phyloP scores from a whole-genome alignment of 106 monocot species.

The Gastrodia elata region DNA sequence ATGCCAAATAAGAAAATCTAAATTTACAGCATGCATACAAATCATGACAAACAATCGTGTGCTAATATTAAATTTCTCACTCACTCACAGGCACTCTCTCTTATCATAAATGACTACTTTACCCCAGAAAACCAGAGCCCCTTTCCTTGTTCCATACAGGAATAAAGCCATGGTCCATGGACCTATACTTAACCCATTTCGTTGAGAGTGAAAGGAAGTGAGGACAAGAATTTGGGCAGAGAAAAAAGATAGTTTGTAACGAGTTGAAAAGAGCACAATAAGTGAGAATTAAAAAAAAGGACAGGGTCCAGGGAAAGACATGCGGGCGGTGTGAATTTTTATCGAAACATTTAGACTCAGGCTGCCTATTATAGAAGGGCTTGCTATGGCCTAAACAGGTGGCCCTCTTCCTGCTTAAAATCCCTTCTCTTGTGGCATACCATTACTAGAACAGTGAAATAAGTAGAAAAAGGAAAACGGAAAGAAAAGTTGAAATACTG shows the following conservation, averaged over 20 bases:
- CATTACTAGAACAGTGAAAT: neutral
- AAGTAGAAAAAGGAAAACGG: neutral
- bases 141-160: too few relatives aligned
- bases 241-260: neutral
- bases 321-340: neutral
- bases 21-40: too few relatives aligned
- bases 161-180: neutral
- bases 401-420: neutral
- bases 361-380: neutral
- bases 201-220: neutral
- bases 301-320: neutral
- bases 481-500: neutral
- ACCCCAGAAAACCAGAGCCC: too few relatives aligned
- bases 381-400: neutral
- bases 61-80: too few relatives aligned
- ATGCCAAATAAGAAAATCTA: too few relatives aligned
- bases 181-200: neutral
- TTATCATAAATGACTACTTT: too few relatives aligned
- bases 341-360: neutral
- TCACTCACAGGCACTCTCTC: too few relatives aligned
- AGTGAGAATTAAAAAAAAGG: neutral
- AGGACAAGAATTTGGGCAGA: neutral
- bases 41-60: too few relatives aligned
- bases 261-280: neutral
- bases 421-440: neutral